Evolutionary conservation across 2,329 filamentous ascomycete genomes (phyloP), one percentile per base, ranked within the genome.

Genomic region (Sclerotinia subarctica): DNA sequence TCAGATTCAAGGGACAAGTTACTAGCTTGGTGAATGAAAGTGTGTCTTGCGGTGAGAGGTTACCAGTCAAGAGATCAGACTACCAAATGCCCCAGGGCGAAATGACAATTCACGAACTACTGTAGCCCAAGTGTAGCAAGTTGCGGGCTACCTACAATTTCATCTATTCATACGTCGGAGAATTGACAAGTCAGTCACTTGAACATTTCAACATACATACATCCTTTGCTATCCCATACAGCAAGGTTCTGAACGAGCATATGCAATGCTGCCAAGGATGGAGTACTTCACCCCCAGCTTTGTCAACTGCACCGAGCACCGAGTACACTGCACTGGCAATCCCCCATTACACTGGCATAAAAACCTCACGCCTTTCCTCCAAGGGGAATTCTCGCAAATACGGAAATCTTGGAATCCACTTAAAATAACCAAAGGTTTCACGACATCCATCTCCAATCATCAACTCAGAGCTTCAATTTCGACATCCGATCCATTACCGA

Each of bases 31-130:
- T 49, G 57, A 42, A 47, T 21, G 46, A 59, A 32, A 38, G 44
- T 62, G 44, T 62, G 58, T 62, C 44, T 62, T 44, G 21, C 58
- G 58, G 26, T 49, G 58, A 62, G 44, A 60, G 58, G 44, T 49
- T 49, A 32, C 35, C 44, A 35, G 15, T n/a, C 17, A n/a, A 38
- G 21, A 19, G 44, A 35, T 62, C 29, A 24, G 58, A 49, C 26
- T 49, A 19, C 19, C 11, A 2, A 17, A 17, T 35, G 26, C 44
- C 47, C 21, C n/a, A 62, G 44, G 46, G 38, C 29, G 44, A 29
- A 49, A 35, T 60, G 26, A 32, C 42, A 60, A 47, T 32, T 5
- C 44, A 17, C 42, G 46, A 60, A 44, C 15, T 21, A 35, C 4
- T 46, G 44, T 32, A n/a, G 42, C 26, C 46, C 3, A 44, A 60